Evolutionary conservation across 805 yeast genomes (phyloP).

Genomic region (Blastobotrys americana): DNA sequence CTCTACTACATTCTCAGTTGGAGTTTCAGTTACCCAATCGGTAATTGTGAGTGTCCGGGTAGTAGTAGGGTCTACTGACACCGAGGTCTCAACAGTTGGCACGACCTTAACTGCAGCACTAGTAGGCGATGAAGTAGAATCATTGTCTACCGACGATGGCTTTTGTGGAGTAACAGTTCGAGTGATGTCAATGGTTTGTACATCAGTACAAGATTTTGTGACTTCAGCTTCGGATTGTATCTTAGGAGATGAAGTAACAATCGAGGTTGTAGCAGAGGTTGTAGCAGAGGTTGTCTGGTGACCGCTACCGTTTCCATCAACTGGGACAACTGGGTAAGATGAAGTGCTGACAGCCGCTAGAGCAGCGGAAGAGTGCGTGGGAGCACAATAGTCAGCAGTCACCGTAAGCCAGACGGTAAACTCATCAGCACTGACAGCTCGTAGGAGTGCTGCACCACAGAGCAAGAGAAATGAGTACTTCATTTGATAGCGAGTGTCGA

Average conservation of each 20-base stretch:
- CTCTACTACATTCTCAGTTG: not conserved
- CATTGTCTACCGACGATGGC: not conserved
- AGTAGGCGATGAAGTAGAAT: not conserved
- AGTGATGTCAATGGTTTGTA: not conserved
- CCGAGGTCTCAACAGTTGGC: not conserved
- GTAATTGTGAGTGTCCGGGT: constrained; percentile 7
- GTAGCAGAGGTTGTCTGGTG: constrained; percentile 13
- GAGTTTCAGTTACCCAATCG: not conserved
- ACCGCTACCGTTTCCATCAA: constrained; percentile 21
- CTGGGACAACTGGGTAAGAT: constrained; percentile 20
- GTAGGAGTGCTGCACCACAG: not conserved
- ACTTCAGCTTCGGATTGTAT: not conserved
- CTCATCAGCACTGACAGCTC: not conserved
- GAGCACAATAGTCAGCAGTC: constrained; percentile 13
- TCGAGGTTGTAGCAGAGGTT: constrained; percentile 1
- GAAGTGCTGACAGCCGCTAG: constrained; percentile 5
- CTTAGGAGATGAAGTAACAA: not conserved
- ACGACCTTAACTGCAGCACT: not conserved
- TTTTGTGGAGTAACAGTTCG: not conserved
- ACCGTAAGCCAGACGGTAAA: constrained; percentile 15
- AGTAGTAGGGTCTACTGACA: constrained; percentile 7
- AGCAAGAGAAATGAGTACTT: not conserved
- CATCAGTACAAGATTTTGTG: not conserved
- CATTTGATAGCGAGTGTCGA: not conserved
- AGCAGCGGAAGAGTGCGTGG: constrained; percentile 10